These are phyloP conservation scores for Alternaria sp. DNA, from an alignment of 2,329 filamentous ascomycete species.

Conservation along the genomic window DNA sequence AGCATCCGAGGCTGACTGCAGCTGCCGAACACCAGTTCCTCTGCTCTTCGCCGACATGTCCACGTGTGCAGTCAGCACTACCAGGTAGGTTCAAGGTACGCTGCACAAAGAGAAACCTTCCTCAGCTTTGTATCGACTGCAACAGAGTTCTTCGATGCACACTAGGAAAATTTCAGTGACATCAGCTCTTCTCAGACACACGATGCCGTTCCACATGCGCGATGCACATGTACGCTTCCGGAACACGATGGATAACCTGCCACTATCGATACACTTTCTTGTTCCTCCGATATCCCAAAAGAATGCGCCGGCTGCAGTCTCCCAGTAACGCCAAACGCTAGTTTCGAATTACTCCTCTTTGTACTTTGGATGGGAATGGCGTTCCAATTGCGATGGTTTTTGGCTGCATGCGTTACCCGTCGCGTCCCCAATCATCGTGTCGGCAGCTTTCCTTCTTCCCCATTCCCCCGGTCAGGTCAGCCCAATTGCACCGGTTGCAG, in stretches of 20 bases:
- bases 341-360: not conserved
- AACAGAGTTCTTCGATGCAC: slow-evolving; percentile 2
- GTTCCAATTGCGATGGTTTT: not conserved
- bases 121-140: not conserved
- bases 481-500: slow-evolving; percentile 3
- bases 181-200: not conserved
- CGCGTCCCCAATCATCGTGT: not conserved
- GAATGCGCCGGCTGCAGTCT: slow-evolving; percentile 3
- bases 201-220: not conserved
- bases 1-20: slow-evolving; percentile 6
- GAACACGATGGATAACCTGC: slow-evolving; percentile 8
- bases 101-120: not conserved
- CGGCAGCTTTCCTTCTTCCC: slow-evolving; percentile 11
- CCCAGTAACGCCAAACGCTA: not conserved
- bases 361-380: not conserved
- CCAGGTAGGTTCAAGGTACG: not conserved
- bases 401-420: not conserved
- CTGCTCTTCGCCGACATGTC: not conserved
- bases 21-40: slow-evolving; percentile 1
- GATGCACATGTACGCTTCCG: slow-evolving; percentile 6
- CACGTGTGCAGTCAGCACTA: not conserved
- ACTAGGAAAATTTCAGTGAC: not conserved
- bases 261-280: slow-evolving; percentile 26
- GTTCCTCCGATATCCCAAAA: slow-evolving; percentile 17
- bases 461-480: slow-evolving; percentile 12